phyloP scores from a whole-genome alignment of 73 alveolate genomes.

The Paramecium primaurelia region DNA sequence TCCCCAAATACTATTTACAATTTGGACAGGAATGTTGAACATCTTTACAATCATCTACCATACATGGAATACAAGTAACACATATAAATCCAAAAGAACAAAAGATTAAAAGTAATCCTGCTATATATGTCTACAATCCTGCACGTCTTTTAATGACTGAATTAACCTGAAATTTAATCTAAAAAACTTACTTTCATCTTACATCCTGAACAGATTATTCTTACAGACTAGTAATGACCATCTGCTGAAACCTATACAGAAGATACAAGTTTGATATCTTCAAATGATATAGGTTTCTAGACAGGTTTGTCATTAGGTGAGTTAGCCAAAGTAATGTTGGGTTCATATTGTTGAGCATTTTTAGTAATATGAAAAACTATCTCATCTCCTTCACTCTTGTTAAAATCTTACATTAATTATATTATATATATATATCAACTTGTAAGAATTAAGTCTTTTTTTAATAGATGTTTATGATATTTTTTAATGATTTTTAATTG shows the following conservation, averaged over 20 bases:
- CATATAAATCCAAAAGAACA: constrained; percentile 27
- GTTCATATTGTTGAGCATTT: background rate
- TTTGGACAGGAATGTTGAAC: constrained; percentile 14
- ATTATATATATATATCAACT: background rate
- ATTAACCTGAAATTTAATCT: background rate
- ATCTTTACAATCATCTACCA: constrained; percentile 32
- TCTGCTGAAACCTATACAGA: background rate
- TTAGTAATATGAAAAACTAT: background rate
- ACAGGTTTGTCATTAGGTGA: background rate
- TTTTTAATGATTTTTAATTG: background rate
- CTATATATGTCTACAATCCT: background rate
- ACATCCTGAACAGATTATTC: background rate
- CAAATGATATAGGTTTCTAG: background rate
- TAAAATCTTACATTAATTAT: background rate
- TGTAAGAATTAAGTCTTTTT: background rate
- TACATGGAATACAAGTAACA: background rate
- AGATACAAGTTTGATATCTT: background rate
- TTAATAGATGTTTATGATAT: background rate
- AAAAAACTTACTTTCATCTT: background rate
- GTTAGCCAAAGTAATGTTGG: background rate
- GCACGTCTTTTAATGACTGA: background rate
- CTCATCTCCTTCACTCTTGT: background rate
- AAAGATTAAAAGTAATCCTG: background rate
- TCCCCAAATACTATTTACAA: background rate
- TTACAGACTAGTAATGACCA: background rate